Evolutionary conservation across 331 rosid genomes (phyloP), one percentile per base, ranked within the genome.

Genomic region (Erythrophleum ivorense): DNA sequence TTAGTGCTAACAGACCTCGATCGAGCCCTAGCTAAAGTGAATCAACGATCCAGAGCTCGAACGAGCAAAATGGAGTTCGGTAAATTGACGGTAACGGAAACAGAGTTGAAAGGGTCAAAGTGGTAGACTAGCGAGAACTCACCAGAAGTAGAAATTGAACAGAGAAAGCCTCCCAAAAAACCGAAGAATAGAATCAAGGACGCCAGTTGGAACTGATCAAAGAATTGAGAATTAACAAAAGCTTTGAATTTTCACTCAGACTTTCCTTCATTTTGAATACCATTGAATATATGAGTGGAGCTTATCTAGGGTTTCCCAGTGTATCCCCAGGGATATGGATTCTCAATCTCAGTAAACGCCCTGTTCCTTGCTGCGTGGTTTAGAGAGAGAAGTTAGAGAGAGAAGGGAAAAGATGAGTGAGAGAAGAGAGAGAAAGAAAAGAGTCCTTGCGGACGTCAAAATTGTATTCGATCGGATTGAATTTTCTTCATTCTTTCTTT

Each of bases 381-480:
- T 85, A 82, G 92, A 85, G 94, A 87, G 88, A 90, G 81, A 88
- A 84, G 78, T 71, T 79, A 67, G 84, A 81, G 90, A 87, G 89
- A 80, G 92, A 84, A 82, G 33, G 31, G 63, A 54, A 77, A 68
- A 65, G 80, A 76, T 31, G 84, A 66, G 81, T 46, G 76, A 9
- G 74, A 53, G 76, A 54, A 31, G 76, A 62, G 66, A 8, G 52
- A 31, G 84, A 48, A 18, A 14, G 57, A 7, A 71, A 41, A 14
- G 43, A 75, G 90, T 73, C 88, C 83, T 90, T 75, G 97, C 94
- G 98, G 98, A 95, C 97, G 95, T 92, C 97, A 95, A 95, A 86
- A 87, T 78, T 84, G 85, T 88, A 95, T 95, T 95, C 65, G 90
- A 95, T 93, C 85, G 76, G 88, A 86, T 95, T 95, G 85, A 92